phyloP scores from a whole-genome alignment of 2,329 filamentous ascomycete genomes.

The Calonectria naviculata region DNA sequence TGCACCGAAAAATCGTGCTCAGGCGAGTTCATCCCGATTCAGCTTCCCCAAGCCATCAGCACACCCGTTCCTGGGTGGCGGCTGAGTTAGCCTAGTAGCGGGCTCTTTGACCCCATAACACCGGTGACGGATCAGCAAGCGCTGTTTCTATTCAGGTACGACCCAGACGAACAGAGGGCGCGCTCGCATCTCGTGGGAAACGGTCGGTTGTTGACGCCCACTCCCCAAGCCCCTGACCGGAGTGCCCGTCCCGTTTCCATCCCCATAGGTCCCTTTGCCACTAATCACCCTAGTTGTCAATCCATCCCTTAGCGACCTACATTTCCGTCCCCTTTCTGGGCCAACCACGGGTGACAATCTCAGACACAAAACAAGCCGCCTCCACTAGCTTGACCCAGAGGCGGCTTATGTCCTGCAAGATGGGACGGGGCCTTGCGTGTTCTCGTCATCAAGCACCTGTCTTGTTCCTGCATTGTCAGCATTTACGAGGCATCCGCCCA shows the following conservation, averaged over 20 bases:
- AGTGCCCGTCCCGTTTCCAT: no score
- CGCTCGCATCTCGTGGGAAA: neutral
- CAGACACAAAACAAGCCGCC: slow-evolving; percentile 10
- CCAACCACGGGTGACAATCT: slow-evolving; percentile 4
- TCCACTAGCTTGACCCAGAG: neutral
- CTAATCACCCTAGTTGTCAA: neutral
- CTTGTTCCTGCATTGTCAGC: slow-evolving; percentile 5
- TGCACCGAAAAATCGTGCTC: neutral
- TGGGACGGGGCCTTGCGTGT: neutral
- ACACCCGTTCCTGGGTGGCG: slow-evolving; percentile 9
- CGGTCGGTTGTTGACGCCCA: neutral
- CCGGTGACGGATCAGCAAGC: neutral
- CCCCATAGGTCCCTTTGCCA: neutral
- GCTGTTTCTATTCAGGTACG: neutral
- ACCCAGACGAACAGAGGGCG: neutral
- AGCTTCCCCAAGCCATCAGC: neutral
- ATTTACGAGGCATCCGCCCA: neutral
- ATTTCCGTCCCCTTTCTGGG: neutral
- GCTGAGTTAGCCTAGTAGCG: slow-evolving; percentile 11
- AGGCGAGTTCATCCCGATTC: neutral
- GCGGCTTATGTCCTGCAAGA: neutral
- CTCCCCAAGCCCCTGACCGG: no score
- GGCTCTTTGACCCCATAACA: neutral
- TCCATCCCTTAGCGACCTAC: neutral
- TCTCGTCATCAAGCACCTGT: neutral